Percentiles rank a stretch among this genome's conserved stretches.
These are phyloP conservation scores for Tricholoma matsutake DNA, from an alignment of 768 basidiomycete species.

Conservation along the genomic window DNA sequence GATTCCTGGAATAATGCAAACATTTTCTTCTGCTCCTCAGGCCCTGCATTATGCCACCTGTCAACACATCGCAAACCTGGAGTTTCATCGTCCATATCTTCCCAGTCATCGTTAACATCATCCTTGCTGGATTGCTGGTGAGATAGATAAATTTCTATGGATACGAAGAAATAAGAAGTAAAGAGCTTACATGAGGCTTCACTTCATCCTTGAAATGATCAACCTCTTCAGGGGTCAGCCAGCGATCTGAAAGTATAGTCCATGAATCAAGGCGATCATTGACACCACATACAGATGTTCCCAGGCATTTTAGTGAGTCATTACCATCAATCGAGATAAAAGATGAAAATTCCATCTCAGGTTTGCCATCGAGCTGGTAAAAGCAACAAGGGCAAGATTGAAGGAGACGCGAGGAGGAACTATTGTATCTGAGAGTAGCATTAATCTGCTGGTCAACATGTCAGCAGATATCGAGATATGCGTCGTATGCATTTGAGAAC, in stretches of 20 bases:
- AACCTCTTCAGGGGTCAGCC: no score
- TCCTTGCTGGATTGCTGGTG: background rate
- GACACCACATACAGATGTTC: background rate
- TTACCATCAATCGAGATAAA: no score
- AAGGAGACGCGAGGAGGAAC: no score
- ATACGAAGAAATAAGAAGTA: background rate
- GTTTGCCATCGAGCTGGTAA: no score
- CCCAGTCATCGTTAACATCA: background rate
- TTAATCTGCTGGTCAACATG: background rate
- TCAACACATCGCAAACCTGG: background rate
- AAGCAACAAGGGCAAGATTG: no score
- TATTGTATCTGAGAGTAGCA: no score
- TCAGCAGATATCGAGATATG: constrained; percentile 1
- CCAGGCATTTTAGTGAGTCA: background rate
- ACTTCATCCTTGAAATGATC: background rate
- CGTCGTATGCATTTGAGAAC: background rate
- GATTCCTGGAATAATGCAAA: no score
- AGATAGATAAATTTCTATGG: background rate
- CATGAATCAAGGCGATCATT: background rate
- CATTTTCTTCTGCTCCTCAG: no score
- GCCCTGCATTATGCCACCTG: no score
- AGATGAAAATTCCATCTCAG: no score
- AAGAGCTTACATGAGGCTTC: background rate
- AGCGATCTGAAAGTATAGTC: no score
- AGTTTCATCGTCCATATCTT: background rate